Conservation (phyloP, 2,329 filamentous ascomycete genomes). For the Ustulina deusta region DNA sequence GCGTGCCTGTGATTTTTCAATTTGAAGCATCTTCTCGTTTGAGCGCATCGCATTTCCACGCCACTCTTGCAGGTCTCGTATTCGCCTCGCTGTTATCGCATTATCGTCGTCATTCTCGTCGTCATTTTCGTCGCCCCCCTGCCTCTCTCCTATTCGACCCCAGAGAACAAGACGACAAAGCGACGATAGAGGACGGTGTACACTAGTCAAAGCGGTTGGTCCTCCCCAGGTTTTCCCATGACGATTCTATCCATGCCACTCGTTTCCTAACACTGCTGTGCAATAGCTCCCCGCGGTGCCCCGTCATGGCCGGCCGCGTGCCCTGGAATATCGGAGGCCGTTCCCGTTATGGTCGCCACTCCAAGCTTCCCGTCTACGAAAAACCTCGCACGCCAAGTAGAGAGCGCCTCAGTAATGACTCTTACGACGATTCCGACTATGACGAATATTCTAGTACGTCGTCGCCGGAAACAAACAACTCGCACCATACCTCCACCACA, state of each 20-base stretch:
- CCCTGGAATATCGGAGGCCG: slow-evolving; percentile 61
- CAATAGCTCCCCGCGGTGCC: slow-evolving; percentile 31
- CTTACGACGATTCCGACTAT: slow-evolving; percentile 58
- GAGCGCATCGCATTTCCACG: not conserved
- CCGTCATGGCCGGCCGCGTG: slow-evolving; percentile 61
- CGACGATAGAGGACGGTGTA: slow-evolving; percentile 15
- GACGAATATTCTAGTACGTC: slow-evolving; percentile 57
- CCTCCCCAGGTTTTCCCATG: not conserved
- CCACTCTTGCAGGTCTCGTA: slow-evolving; percentile 15
- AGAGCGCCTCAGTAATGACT: slow-evolving; percentile 65
- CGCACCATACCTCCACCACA: slow-evolving; percentile 64
- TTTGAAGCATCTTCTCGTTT: slow-evolving; percentile 9
- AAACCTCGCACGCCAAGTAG: slow-evolving; percentile 58
- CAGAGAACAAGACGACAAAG: slow-evolving; percentile 7
- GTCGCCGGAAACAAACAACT: slow-evolving; percentile 63
- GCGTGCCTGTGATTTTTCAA: slow-evolving; percentile 12
- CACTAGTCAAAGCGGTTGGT: slow-evolving; percentile 31
- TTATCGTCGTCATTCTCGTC: slow-evolving; percentile 13
- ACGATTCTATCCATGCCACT: not conserved
- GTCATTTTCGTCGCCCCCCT: slow-evolving; percentile 9
- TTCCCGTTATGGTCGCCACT: slow-evolving; percentile 57
- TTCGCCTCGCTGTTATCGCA: slow-evolving; percentile 1
- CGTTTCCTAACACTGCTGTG: slow-evolving; percentile 12
- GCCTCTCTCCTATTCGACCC: slow-evolving; percentile 5
- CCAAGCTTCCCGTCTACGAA: slow-evolving; percentile 64